A percentile compares a stretch with the other conserved stretches of the same genome.
phyloP scores from a whole-genome alignment of 441 rosid genomes.

The Erodium trifolium region DNA sequence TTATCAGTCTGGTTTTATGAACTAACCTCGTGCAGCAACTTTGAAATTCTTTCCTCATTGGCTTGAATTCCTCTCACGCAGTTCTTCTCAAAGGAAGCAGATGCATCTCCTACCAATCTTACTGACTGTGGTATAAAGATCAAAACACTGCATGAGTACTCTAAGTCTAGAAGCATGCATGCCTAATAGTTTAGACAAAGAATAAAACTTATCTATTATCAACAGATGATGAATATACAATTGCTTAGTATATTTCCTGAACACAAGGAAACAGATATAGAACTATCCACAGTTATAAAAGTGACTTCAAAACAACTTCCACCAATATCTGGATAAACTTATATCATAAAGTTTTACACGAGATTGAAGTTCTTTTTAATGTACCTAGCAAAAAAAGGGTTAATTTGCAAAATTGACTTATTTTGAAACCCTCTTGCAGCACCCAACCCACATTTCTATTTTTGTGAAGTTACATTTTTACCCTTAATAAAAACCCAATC shows the following conservation, averaged over 20 bases:
- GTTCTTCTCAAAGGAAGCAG: conserved; percentile 86
- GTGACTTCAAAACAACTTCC: background rate
- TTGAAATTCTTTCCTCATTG: conserved; percentile 71
- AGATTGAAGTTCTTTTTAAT: background rate
- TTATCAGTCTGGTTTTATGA: conserved; percentile 9
- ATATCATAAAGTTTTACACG: background rate
- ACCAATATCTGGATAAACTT: background rate
- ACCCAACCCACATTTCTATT: too few species aligned
- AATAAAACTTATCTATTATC: too few species aligned
- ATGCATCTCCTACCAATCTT: conserved; percentile 82
- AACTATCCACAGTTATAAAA: background rate
- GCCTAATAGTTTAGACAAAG: background rate
- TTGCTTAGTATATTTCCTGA: too few species aligned
- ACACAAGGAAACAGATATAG: too few species aligned
- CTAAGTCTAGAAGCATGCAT: background rate
- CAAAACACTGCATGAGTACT: conserved; percentile 14
- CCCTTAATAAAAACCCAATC: too few species aligned
- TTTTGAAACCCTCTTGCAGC: too few species aligned
- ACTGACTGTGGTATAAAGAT: conserved; percentile 42
- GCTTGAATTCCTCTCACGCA: conserved; percentile 89
- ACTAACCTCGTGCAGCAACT: conserved; percentile 80
- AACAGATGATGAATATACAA: too few species aligned
- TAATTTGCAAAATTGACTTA: too few species aligned
- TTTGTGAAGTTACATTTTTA: too few species aligned
- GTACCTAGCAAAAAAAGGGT: background rate